A percentile compares a stretch with the other conserved stretches of the same genome.
Evolutionary conservation across 768 basidiomycete species (phyloP).

Genomic region (Gymnopilus junonius): DNA sequence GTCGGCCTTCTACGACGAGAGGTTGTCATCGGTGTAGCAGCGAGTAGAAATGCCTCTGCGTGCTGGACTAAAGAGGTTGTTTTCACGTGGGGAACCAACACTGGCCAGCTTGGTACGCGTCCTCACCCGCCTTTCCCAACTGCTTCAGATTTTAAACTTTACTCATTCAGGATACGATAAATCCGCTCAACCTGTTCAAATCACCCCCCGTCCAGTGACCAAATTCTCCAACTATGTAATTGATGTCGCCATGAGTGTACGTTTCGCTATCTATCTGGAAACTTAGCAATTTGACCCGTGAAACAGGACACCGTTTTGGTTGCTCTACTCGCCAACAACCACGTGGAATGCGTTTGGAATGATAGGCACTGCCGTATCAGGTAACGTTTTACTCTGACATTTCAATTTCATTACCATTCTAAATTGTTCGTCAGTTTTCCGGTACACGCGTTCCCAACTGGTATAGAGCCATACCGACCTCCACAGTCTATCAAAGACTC

Average conservation of each 20-base stretch:
- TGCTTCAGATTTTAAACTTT: background rate
- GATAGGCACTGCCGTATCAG: conserved; percentile 76
- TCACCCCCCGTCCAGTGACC: conserved; percentile 80
- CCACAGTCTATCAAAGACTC: conserved; percentile 75
- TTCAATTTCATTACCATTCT: background rate
- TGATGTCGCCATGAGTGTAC: conserved; percentile 74
- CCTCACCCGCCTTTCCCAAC: background rate
- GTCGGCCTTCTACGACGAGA: conserved; percentile 79
- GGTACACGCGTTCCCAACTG: conserved; percentile 72
- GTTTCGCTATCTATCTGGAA: too few relatives aligned
- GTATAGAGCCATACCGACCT: conserved; percentile 80
- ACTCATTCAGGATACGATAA: conserved; percentile 73
- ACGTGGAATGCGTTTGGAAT: conserved; percentile 85
- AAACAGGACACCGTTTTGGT: conserved; percentile 80
- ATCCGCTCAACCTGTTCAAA: conserved; percentile 71
- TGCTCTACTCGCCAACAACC: conserved; percentile 76
- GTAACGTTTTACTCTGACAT: conserved; percentile 39
- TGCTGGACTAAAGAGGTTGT: conserved; percentile 81
- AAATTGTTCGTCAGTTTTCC: conserved; percentile 60
- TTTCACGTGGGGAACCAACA: conserved; percentile 93
- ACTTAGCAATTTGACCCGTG: too few relatives aligned
- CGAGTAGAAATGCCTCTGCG: conserved; percentile 84
- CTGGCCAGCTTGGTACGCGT: conserved; percentile 82
- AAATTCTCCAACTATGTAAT: conserved; percentile 72
- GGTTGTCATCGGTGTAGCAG: conserved; percentile 78